A percentile compares a stretch with the other conserved stretches of the same genome.
Conservation (phyloP, 805 yeast species). For the Tetrapisispora taiwanensis region DNA sequence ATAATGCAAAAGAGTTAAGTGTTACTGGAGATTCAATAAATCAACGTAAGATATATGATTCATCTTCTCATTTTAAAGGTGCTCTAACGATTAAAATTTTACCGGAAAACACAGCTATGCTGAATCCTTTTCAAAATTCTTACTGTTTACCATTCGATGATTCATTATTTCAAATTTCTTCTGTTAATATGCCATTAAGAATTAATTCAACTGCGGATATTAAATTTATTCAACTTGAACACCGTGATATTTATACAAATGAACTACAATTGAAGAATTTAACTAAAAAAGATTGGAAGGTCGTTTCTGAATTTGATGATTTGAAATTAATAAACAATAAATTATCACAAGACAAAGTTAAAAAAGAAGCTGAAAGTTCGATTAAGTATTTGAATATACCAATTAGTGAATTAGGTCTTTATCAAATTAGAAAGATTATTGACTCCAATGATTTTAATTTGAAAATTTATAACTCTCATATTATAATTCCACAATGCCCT, state of each 20-base stretch:
- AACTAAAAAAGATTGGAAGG: conserved; percentile 46
- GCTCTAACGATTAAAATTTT: conserved; percentile 74
- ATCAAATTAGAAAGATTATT: conserved; percentile 53
- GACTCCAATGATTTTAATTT: conserved; percentile 58
- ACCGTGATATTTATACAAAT: conserved; percentile 45
- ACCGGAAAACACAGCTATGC: conserved; percentile 80
- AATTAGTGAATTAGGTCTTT: conserved; percentile 61
- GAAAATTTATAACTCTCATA: conserved; percentile 48
- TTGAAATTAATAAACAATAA: conserved; percentile 11
- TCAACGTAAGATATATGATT: conserved; percentile 16
- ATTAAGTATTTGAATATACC: conserved; percentile 59
- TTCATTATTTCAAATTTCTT: conserved; percentile 1
- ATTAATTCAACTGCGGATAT: conserved; percentile 73
- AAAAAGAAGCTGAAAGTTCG: conserved; percentile 9
- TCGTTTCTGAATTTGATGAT: conserved; percentile 17
- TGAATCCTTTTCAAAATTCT: conserved; percentile 64
- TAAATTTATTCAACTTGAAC: conserved; percentile 53
- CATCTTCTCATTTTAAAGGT: conserved; percentile 62
- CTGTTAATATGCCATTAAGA: conserved; percentile 47
- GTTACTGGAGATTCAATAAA: conserved; percentile 39
- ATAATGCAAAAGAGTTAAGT: conserved; percentile 41
- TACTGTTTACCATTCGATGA: conserved; percentile 46
- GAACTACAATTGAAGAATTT: conserved; percentile 40
- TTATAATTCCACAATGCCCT: conserved; percentile 72
- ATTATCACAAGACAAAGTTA: conserved; percentile 13